Base-by-base conservation (phyloP, 164 flowering plant species). In the Tetrastigma voinierianum region DNA sequence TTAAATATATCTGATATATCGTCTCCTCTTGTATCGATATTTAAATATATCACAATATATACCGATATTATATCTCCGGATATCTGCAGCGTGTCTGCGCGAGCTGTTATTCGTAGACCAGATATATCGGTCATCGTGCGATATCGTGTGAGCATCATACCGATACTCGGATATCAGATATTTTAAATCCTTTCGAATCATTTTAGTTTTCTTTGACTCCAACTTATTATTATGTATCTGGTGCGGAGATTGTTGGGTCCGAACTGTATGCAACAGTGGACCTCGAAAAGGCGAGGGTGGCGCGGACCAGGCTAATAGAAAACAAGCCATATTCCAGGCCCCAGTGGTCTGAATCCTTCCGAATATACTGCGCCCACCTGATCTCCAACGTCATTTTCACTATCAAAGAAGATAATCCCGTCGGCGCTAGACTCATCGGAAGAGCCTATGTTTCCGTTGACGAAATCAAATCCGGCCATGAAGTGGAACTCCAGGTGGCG, bases 281-380 rank as follows among this genome's bases (percentile, higher is more conserved):
- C 72, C 52, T 89, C 17, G 86, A 85, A 55, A 78, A 71, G 63
- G 87, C 91, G 0, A 78, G 88, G 47, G 84, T 85, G 4, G 91
- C 71, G 1, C 65, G 87, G 18, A 87, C 94, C 13, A 74, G 84
- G 56, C 48, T 74, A 57, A 16, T 82, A 21, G 45, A 61, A 43
- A 65, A 73, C 44, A 69, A 72, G 32, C 69, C 70, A 32, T 32
- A 32, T 7, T 60, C 68, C 21, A 73, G 67, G 12, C 91, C 90
- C 0, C 64, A 60, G n/a, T 89, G 94, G 94, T 44, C 73, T n/a
- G 87, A 89, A 61, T 19, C 70, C 11, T 89, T 89, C 59, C 84
- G 68, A 65, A 84, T 89, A 11, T 89, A 89, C 70, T 87, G 88
- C 73, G 94, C 90, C 10, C 95, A 89, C 71, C 16, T 18, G 23